These are phyloP conservation scores for Podila horticola DNA, from an alignment of 192 early-diverging fungal genomes.

Conservation along the genomic window DNA sequence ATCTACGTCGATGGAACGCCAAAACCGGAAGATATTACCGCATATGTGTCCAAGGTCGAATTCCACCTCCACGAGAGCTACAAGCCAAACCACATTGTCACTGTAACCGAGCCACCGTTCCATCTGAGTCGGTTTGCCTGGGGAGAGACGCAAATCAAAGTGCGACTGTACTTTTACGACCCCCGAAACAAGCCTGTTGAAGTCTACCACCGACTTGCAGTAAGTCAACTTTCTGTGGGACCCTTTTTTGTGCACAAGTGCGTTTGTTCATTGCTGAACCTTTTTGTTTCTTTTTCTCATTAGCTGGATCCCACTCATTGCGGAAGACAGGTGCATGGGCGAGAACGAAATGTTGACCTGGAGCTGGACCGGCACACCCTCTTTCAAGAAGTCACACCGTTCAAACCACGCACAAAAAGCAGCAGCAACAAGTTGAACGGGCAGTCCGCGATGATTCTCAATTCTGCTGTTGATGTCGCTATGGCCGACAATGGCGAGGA, in stretches of 20 bases:
- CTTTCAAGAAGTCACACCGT: slow-evolving; percentile 53
- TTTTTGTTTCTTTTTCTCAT: neutral
- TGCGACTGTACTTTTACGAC: slow-evolving; percentile 87
- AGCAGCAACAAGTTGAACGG: slow-evolving; percentile 7
- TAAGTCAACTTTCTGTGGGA: slow-evolving; percentile 28
- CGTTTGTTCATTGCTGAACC: neutral
- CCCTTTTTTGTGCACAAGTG: slow-evolving; percentile 1
- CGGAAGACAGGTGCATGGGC: slow-evolving; percentile 76
- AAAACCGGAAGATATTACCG: slow-evolving; percentile 55
- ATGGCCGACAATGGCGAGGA: slow-evolving; percentile 46
- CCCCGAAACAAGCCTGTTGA: slow-evolving; percentile 86
- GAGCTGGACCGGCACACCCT: slow-evolving; percentile 86
- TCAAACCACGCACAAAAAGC: slow-evolving; percentile 23
- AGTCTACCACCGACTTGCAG: slow-evolving; percentile 82
- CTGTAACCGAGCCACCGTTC: slow-evolving; percentile 80
- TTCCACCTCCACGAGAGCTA: slow-evolving; percentile 93
- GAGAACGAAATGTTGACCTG: slow-evolving; percentile 81
- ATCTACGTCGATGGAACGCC: slow-evolving; percentile 80
- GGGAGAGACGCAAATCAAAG: slow-evolving; percentile 92
- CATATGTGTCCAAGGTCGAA: slow-evolving; percentile 83
- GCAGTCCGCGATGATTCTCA: slow-evolving; percentile 16
- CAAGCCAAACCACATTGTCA: slow-evolving; percentile 88
- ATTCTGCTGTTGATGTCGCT: slow-evolving; percentile 35
- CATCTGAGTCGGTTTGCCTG: slow-evolving; percentile 90
- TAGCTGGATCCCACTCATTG: slow-evolving; percentile 78